Evolutionary conservation across 2,329 filamentous ascomycete species (phyloP), one percentile per base, ranked within the genome.

Genomic region (Aspergillus neotritici): DNA sequence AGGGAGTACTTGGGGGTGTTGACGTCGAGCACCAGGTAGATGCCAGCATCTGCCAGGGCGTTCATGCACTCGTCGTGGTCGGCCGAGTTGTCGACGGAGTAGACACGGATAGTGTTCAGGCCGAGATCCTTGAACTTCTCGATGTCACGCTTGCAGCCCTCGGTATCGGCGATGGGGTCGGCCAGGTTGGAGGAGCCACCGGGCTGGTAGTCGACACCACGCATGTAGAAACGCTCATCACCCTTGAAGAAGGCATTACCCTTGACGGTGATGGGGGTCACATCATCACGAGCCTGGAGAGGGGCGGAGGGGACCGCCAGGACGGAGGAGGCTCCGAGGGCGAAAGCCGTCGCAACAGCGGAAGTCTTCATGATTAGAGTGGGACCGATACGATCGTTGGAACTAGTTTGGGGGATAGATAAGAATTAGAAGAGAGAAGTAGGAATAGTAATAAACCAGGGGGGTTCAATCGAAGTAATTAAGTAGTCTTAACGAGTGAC

Each of bases 1-100:
- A 95, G 77, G 2, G 88, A 93, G 76, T 94, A 94, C 53, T 81
- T 76, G 54, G 87, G 87, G n/a, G 78, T 91, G 80, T 94, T 94
- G 74, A 93, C 86, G 60, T 95, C 89, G 40, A 94, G 76, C 31
- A 94, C 87, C 41, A 94, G 79, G 75, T 95, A 95, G 74, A 95
- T 95, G 58, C 87, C 87, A 50, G 87, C 89, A 58, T 86, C 85
- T 40, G 81, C 83, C 48, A 95, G 77, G 35, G 78, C 75, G 48
- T 76, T 73, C 90, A 96, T 96, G 75, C 90, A 96, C 50, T 81
- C 77, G 58, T 90, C 83, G 71, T 96, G 90, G 66, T 84, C 70
- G 56, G 75, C 72, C 39, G 82, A 83, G 77, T 95, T 95, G 75
- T 96, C 90, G 54, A 94, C 83, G 12, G 85, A 88, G 77, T 95